Evolutionary conservation across 2,329 filamentous ascomycete genomes (phyloP).

Genomic region (Aspergillus pseudonomiae): DNA sequence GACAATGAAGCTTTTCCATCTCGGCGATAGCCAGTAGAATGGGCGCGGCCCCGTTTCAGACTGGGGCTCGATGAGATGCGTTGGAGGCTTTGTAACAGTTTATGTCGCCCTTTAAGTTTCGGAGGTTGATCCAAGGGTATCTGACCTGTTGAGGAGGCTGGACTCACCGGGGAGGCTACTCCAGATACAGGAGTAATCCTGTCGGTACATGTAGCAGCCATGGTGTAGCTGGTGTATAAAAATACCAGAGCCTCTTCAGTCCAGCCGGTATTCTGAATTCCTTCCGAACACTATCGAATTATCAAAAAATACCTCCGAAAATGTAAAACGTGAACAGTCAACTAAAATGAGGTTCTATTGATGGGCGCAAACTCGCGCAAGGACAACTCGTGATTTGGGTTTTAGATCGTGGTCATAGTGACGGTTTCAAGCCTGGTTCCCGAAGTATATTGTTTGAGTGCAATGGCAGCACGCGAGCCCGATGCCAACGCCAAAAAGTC

Average conservation of each 20-base stretch:
- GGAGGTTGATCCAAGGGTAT: slow-evolving; percentile 47
- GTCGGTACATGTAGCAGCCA: slow-evolving; percentile 35
- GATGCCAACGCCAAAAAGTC: slow-evolving; percentile 9
- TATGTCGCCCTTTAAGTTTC: slow-evolving; percentile 70
- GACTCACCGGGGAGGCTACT: slow-evolving; percentile 37
- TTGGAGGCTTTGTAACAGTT: slow-evolving; percentile 73
- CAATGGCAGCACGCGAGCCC: slow-evolving; percentile 1
- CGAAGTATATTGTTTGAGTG: slow-evolving; percentile 8
- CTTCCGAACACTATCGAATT: neutral
- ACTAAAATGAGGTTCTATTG: slow-evolving; percentile 2
- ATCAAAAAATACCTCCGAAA: too few species aligned
- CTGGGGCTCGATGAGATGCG: slow-evolving; percentile 81
- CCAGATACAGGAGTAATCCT: slow-evolving; percentile 37
- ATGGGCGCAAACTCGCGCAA: slow-evolving; percentile 18
- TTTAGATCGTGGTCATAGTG: slow-evolving; percentile 22
- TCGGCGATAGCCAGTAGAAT: slow-evolving; percentile 69
- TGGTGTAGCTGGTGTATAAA: slow-evolving; percentile 20
- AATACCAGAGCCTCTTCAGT: neutral
- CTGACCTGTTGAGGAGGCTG: slow-evolving; percentile 36
- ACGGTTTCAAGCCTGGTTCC: slow-evolving; percentile 9
- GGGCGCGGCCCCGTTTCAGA: slow-evolving; percentile 65
- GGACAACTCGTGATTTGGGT: neutral
- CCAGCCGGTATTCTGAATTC: neutral
- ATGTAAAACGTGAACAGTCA: neutral
- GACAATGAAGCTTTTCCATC: slow-evolving; percentile 66